These are phyloP conservation scores for Nissolia schottii DNA, from an alignment of 306 rosid species.

Conservation along the genomic window DNA sequence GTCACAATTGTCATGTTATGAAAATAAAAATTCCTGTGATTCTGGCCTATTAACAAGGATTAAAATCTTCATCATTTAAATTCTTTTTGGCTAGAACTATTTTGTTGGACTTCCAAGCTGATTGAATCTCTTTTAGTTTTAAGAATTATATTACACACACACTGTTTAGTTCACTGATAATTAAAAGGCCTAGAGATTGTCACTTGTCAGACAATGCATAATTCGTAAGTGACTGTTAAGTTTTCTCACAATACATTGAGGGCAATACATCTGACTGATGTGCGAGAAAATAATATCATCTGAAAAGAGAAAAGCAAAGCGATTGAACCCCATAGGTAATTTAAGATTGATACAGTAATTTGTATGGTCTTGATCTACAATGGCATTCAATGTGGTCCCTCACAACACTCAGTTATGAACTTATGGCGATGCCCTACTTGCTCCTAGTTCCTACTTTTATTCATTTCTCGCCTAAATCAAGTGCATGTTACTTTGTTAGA, in stretches of 20 bases:
- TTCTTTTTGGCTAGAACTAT: background rate
- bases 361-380: slow-evolving; percentile 15
- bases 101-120: background rate
- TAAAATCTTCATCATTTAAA: background rate
- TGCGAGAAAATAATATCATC: background rate
- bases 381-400: background rate
- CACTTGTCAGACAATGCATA: background rate
- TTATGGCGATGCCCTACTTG: background rate
- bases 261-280: background rate
- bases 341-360: background rate
- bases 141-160: background rate
- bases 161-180: background rate
- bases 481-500: background rate
- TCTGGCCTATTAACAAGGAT: background rate
- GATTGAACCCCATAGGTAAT: background rate
- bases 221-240: background rate
- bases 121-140: background rate
- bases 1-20: background rate
- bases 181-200: slow-evolving; percentile 5
- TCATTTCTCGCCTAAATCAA: background rate
- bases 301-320: background rate
- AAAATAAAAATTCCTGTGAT: background rate
- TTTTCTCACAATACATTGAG: background rate
- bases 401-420: background rate
- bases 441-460: background rate